Conservation (phyloP, 2,329 filamentous ascomycete species). For the Dactylonectria estremocensis region DNA sequence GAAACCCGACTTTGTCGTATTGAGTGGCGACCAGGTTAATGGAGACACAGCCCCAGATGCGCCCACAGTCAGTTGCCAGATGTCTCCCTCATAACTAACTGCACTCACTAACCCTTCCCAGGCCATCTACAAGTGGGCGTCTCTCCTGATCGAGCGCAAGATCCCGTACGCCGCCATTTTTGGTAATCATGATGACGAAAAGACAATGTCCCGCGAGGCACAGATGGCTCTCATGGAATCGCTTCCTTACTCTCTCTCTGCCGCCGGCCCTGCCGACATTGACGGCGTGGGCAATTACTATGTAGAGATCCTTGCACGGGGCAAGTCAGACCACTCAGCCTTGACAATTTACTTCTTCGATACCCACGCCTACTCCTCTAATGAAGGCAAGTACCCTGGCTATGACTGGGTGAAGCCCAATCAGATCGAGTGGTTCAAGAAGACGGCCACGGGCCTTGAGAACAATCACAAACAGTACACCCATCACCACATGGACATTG, state of each 20-base stretch:
- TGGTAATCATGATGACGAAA: conserved; percentile 97
- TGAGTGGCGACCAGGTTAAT: conserved; percentile 96
- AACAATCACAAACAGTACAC: conserved; percentile 87
- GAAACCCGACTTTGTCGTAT: conserved; percentile 90
- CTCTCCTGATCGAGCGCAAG: conserved; percentile 86
- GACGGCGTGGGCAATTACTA: conserved; percentile 97
- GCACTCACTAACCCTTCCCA: conserved; percentile 50
- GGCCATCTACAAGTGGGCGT: conserved; percentile 94
- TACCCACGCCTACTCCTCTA: conserved; percentile 91
- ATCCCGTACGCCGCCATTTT: conserved; percentile 96
- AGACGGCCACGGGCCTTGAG: conserved; percentile 81
- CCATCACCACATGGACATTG: conserved; percentile 93
- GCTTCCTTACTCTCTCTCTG: conserved; percentile 91
- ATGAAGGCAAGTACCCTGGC: conserved; percentile 89
- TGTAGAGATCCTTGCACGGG: conserved; percentile 88
- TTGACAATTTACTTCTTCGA: conserved; percentile 96
- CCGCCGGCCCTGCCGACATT: conserved; percentile 84
- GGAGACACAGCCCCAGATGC: conserved; percentile 93
- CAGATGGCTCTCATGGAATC: conserved; percentile 91
- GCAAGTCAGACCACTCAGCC: conserved; percentile 86
- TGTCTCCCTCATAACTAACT: neutral
- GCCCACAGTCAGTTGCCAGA: conserved; percentile 75
- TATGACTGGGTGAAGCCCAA: conserved; percentile 98
- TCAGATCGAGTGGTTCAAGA: conserved; percentile 95
- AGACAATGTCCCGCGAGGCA: conserved; percentile 79